A percentile compares a stretch with the other conserved stretches of the same genome.
phyloP scores from a whole-genome alignment of 352 stramenopile species.

The Globisporangium okanoganense region DNA sequence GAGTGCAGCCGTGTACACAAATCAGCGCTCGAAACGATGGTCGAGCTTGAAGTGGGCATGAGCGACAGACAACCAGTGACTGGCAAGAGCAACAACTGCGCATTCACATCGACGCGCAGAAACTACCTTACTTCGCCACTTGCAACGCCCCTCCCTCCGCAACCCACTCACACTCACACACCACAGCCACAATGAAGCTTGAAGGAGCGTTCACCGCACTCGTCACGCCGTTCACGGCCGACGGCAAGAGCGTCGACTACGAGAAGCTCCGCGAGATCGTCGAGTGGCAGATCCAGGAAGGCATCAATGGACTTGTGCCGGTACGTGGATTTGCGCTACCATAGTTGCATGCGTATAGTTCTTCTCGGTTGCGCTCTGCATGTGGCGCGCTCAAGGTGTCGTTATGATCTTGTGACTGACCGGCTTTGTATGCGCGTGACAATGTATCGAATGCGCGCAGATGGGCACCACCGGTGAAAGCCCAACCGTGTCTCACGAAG shows the following conservation, averaged over 20 bases:
- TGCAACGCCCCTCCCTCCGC: conserved; percentile 5
- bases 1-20: background rate
- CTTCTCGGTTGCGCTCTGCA: background rate
- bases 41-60: conserved; percentile 25
- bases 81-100: conserved; percentile 2
- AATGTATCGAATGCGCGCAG: conserved; percentile 18
- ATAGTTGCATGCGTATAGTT: background rate
- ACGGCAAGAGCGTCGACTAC: conserved; percentile 92
- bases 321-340: conserved; percentile 25
- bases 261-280: conserved; percentile 89
- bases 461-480: conserved; percentile 98
- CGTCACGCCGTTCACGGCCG: conserved; percentile 94
- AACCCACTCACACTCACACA: background rate
- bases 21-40: conserved; percentile 6
- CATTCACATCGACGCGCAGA: conserved; percentile 2
- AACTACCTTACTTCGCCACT: conserved; percentile 15
- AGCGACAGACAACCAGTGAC: conserved; percentile 15
- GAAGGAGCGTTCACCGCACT: conserved; percentile 90
- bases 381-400: background rate
- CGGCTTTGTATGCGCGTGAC: background rate
- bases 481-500: conserved; percentile 91
- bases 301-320: conserved; percentile 96
- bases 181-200: conserved; percentile 23
- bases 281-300: conserved; percentile 90
- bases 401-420: background rate